Evolutionary conservation across 176 grass and related monocot species (phyloP).

Genomic region (Thalia dealbata): DNA sequence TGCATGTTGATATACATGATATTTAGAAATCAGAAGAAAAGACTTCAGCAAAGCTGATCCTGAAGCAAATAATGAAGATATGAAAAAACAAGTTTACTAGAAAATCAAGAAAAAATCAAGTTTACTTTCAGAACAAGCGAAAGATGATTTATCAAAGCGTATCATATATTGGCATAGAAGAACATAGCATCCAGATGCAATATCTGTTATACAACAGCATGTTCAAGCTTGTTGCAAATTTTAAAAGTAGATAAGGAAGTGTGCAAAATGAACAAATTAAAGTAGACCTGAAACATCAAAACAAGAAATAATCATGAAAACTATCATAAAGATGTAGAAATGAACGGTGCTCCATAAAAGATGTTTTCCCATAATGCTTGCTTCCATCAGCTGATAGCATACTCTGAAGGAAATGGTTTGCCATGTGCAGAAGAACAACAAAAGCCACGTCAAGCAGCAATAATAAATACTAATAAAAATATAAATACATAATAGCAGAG

Average conservation of each 20-base stretch:
- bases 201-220: background rate
- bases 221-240: background rate
- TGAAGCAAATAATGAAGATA: too few species aligned
- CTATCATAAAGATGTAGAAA: constrained; percentile 98
- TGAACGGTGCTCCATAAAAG: constrained; percentile 89
- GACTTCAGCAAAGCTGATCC: too few species aligned
- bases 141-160: too few species aligned
- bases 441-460: background rate
- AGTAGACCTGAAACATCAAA: constrained; percentile 54
- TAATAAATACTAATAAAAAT: background rate
- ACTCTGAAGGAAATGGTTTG: constrained; percentile 32
- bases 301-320: constrained; percentile 92
- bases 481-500: background rate
- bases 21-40: too few species aligned
- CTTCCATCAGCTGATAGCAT: constrained; percentile 25
- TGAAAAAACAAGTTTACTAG: too few species aligned
- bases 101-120: too few species aligned
- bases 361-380: constrained; percentile 91
- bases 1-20: too few species aligned
- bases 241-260: background rate
- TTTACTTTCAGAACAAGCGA: too few species aligned
- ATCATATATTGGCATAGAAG: too few species aligned
- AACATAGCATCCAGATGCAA: background rate
- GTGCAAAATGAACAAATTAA: background rate
- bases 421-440: background rate